A percentile compares a stretch with the other conserved stretches of the same genome.
phyloP scores from a whole-genome alignment of 2,329 filamentous ascomycete species.

The Beauveria bassiana region DNA sequence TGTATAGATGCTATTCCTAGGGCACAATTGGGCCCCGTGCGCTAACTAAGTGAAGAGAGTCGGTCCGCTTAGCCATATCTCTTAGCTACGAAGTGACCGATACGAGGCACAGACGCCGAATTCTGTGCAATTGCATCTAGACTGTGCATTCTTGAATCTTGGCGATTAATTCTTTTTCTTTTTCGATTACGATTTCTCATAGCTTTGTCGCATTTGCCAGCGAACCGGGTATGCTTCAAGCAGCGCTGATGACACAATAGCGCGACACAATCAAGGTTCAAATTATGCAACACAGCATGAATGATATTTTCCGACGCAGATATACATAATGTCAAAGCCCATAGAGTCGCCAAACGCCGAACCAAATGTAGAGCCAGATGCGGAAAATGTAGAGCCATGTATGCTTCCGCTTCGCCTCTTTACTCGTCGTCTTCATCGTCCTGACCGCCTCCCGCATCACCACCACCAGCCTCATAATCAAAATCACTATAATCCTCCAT shows the following conservation, averaged over 20 bases:
- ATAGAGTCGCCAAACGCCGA: slow-evolving; percentile 10
- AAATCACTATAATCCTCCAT: slow-evolving; percentile 36
- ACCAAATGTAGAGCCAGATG: slow-evolving; percentile 6
- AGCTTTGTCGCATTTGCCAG: too few relatives aligned
- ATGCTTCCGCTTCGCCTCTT: slow-evolving; percentile 27
- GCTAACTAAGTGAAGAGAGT: too few relatives aligned
- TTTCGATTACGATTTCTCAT: background rate
- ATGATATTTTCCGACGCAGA: background rate
- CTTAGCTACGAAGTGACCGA: background rate
- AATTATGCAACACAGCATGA: background rate
- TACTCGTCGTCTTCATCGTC: slow-evolving; percentile 37
- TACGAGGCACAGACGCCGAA: background rate
- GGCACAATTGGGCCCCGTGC: too few relatives aligned
- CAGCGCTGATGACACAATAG: too few relatives aligned
- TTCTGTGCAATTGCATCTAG: background rate
- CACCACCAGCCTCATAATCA: slow-evolving; percentile 43
- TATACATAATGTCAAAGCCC: background rate
- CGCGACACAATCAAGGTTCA: background rate
- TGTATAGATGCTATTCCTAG: too few relatives aligned
- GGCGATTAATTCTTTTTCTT: background rate
- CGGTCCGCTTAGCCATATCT: too few relatives aligned
- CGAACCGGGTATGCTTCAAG: too few relatives aligned
- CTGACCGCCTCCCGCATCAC: slow-evolving; percentile 44
- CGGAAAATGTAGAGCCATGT: slow-evolving; percentile 12
- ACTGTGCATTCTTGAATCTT: background rate